Percentiles rank a stretch among this genome's conserved stretches.
Conservation (phyloP, 257 asterid genomes). For the Osmanthus fragrans region DNA sequence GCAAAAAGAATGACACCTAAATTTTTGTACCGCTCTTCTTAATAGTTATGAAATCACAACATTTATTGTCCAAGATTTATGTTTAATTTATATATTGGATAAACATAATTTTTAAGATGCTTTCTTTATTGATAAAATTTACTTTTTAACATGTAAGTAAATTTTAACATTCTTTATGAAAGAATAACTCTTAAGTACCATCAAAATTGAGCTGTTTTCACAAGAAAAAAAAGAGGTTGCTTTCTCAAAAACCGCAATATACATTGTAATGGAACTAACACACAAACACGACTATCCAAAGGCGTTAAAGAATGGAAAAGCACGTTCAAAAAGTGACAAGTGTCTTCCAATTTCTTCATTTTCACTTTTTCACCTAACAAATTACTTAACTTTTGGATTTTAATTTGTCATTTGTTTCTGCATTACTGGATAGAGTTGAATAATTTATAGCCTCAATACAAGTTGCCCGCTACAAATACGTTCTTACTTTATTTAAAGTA, state of each 20-base stretch:
- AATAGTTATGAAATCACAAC: no score
- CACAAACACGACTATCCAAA: neutral
- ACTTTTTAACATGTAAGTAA: no score
- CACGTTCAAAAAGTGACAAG: slow-evolving; percentile 31
- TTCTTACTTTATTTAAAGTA: neutral
- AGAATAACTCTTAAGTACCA: neutral
- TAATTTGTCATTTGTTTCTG: neutral
- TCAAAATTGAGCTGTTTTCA: neutral
- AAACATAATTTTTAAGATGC: neutral
- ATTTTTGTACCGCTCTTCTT: no score
- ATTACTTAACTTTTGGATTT: slow-evolving; percentile 34
- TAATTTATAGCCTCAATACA: neutral
- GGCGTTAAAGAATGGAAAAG: slow-evolving; percentile 25
- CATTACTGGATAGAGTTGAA: slow-evolving; percentile 11
- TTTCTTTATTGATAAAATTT: no score
- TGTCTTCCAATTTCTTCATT: slow-evolving; percentile 11
- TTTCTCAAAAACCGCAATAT: slow-evolving; percentile 27
- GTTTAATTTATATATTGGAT: no score
- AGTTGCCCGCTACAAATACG: slow-evolving; percentile 15
- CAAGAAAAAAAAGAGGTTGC: neutral
- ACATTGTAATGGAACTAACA: slow-evolving; percentile 10
- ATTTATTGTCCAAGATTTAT: no score
- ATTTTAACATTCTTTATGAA: no score
- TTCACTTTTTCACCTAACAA: slow-evolving; percentile 22
- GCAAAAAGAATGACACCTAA: no score